Conservation (phyloP, 257 asterid genomes). For the Solanum boliviense region DNA sequence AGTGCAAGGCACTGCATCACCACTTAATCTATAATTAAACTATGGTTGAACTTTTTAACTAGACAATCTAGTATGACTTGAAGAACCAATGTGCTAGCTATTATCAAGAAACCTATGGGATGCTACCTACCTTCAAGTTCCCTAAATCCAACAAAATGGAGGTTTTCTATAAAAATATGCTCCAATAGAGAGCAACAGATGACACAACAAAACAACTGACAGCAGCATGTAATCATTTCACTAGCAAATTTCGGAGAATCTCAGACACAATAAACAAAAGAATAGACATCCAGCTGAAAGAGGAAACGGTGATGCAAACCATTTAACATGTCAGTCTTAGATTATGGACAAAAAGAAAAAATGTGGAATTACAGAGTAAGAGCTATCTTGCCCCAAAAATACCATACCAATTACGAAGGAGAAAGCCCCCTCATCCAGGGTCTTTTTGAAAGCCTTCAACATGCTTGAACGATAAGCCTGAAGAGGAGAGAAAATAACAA, state of each 20-base stretch:
- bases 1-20: conserved; percentile 83
- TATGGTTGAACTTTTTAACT: conserved; percentile 28
- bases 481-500: conserved; percentile 2
- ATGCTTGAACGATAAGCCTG: conserved; percentile 98
- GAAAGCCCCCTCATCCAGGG: conserved; percentile 94
- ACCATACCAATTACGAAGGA: conserved; percentile 90
- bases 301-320: background rate
- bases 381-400: conserved; percentile 1
- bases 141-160: background rate
- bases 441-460: conserved; percentile 96
- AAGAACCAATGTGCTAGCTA: conserved; percentile 11
- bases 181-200: background rate
- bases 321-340: background rate
- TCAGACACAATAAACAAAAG: conserved; percentile 1
- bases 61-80: conserved; percentile 20
- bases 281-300: background rate
- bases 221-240: background rate
- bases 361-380: background rate
- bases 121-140: background rate
- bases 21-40: conserved; percentile 54
- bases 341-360: background rate
- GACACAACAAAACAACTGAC: background rate
- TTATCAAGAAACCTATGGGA: conserved; percentile 10
- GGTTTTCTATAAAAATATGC: background rate
- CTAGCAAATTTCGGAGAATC: background rate